Evolutionary conservation across 1,284 basidiomycete genomes (phyloP).

Genomic region (Trametes hirsuta): DNA sequence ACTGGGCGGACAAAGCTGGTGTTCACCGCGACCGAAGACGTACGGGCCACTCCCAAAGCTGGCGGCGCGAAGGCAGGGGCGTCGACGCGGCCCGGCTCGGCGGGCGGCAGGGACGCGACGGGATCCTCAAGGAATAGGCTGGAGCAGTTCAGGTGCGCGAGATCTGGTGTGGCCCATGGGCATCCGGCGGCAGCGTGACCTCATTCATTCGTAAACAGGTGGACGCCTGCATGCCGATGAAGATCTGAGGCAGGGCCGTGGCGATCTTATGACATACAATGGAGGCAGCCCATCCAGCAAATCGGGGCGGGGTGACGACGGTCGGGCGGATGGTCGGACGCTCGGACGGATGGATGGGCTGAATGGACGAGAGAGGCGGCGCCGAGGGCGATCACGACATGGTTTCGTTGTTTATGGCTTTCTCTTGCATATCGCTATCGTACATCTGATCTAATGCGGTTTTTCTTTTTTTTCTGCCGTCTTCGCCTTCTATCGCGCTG

Average conservation of each 20-base stretch:
- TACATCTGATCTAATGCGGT: conserved; percentile 5
- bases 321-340: not conserved
- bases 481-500: not conserved
- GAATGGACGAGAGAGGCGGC: not conserved
- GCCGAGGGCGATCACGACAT: conserved; percentile 1
- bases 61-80: conserved; percentile 8
- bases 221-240: conserved; percentile 29
- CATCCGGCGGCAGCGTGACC: not conserved
- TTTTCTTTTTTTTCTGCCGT: not conserved
- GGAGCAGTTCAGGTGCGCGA: conserved; percentile 36
- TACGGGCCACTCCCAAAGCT: conserved; percentile 23
- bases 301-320: not conserved
- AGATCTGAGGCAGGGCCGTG: not conserved
- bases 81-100: conserved; percentile 26
- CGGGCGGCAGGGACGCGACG: conserved; percentile 2
- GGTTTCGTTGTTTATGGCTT: conserved; percentile 8
- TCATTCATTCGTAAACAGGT: conserved; percentile 21
- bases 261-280: conserved; percentile 4
- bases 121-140: conserved; percentile 28
- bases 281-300: not conserved
- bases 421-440: conserved; percentile 10
- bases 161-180: conserved; percentile 9
- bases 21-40: conserved; percentile 22
- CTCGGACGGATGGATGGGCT: not conserved
- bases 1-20: conserved; percentile 29